A percentile compares a stretch with the other conserved stretches of the same genome.
phyloP scores from a whole-genome alignment of 768 basidiomycete genomes.

The Leccinum uliginosum region DNA sequence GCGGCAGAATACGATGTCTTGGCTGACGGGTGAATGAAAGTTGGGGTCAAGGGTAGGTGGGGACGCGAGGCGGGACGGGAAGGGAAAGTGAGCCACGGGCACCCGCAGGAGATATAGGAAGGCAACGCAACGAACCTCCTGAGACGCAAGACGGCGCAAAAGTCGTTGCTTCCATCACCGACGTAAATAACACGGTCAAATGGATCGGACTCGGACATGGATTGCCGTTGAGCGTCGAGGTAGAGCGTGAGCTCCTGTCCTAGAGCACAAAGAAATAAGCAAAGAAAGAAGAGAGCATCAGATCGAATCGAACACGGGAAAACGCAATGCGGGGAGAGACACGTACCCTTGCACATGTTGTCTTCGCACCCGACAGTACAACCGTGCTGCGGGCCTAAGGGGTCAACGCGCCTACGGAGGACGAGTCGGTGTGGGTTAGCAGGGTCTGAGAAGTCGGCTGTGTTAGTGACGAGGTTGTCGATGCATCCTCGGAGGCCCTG shows the following conservation, averaged over 20 bases:
- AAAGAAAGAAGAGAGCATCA: neutral
- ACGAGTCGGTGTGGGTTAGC: conserved; percentile 62
- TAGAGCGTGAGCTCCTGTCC: conserved; percentile 93
- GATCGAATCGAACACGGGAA: neutral
- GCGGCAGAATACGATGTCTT: conserved; percentile 82
- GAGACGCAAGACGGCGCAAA: conserved; percentile 85
- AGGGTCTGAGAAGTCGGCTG: conserved; percentile 72
- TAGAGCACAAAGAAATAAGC: conserved; percentile 21
- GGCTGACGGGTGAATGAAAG: conserved; percentile 40
- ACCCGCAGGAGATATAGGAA: neutral
- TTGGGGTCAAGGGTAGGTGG: neutral
- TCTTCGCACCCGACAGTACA: conserved; percentile 87
- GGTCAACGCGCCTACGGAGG: conserved; percentile 71
- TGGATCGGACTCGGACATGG: conserved; percentile 25
- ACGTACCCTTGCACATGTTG: conserved; percentile 95
- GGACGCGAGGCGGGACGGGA: neutral
- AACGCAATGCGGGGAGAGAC: neutral
- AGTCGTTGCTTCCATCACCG: conserved; percentile 94
- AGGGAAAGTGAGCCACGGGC: neutral
- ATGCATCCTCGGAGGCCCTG: conserved; percentile 73
- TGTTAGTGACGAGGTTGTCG: conserved; percentile 87
- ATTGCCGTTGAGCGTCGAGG: conserved; percentile 36
- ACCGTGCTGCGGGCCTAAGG: conserved; percentile 69
- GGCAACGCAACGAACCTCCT: conserved; percentile 44
- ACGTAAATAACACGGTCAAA: conserved; percentile 85